A percentile compares a stretch with the other conserved stretches of the same genome.
Conservation (phyloP, 257 asterid species). For the Petrea volubilis region DNA sequence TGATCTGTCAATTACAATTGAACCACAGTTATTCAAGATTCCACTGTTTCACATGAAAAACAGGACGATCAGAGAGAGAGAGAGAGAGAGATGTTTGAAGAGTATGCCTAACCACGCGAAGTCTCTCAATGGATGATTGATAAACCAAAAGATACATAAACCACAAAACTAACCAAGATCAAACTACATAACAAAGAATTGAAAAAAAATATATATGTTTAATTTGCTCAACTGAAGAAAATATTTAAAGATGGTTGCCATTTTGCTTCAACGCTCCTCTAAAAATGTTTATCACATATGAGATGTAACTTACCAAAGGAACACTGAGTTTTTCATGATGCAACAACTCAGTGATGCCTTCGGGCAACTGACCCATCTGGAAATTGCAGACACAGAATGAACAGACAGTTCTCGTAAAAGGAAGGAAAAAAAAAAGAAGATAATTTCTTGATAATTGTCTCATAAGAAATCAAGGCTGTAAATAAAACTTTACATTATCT, state of each 20-base stretch:
- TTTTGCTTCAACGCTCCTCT: too few species aligned
- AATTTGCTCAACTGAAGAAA: background rate
- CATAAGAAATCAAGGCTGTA: too few species aligned
- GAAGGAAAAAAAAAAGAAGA: too few species aligned
- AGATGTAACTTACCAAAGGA: conserved; percentile 69
- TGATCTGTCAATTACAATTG: conserved; percentile 51
- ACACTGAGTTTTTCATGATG: conserved; percentile 66
- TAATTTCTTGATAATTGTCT: too few species aligned
- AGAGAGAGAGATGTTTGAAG: background rate
- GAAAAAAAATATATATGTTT: too few species aligned
- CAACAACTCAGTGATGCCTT: conserved; percentile 83
- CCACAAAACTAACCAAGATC: too few species aligned
- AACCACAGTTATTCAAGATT: conserved; percentile 3
- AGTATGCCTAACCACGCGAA: too few species aligned
- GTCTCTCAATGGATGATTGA: too few species aligned
- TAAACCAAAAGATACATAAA: too few species aligned
- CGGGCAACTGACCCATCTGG: conserved; percentile 92
- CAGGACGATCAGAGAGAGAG: background rate
- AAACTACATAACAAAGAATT: too few species aligned
- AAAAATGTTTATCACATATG: background rate
- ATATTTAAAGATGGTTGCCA: background rate
- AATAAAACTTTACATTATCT: conserved; percentile 1
- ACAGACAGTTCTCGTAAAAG: background rate
- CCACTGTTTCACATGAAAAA: background rate
- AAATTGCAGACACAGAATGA: conserved; percentile 21